phyloP scores from a whole-genome alignment of 1,139 yeast genomes.

The Sporopachydermia cereana region DNA sequence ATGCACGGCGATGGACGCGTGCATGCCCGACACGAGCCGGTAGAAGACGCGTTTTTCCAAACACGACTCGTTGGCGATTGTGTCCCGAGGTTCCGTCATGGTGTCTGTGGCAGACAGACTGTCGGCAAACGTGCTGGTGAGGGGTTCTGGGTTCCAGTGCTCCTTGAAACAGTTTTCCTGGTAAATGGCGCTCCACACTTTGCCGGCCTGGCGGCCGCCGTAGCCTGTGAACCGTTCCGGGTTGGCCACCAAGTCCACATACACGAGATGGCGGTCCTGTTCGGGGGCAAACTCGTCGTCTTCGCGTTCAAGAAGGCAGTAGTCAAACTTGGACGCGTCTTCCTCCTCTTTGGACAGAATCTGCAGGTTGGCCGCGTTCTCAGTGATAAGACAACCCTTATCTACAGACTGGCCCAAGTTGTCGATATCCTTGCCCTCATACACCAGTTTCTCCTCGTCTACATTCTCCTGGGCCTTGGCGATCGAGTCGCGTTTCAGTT shows the following conservation, averaged over 20 bases:
- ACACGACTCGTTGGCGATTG: slow-evolving; percentile 43
- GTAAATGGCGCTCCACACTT: slow-evolving; percentile 89
- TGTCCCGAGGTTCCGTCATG: slow-evolving; percentile 18
- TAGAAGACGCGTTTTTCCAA: slow-evolving; percentile 80
- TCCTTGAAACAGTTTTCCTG: slow-evolving; percentile 72
- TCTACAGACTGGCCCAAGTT: slow-evolving; percentile 23
- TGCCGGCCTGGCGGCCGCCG: slow-evolving; percentile 83
- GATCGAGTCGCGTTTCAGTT: slow-evolving; percentile 35
- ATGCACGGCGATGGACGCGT: slow-evolving; percentile 91
- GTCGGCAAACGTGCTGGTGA: slow-evolving; percentile 1
- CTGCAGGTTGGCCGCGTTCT: slow-evolving; percentile 13
- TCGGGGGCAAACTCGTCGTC: slow-evolving; percentile 22
- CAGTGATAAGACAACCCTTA: slow-evolving; percentile 16
- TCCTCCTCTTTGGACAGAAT: slow-evolving; percentile 8
- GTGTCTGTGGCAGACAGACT: slow-evolving; percentile 4
- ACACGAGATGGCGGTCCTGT: slow-evolving; percentile 42
- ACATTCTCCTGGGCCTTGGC: slow-evolving; percentile 23
- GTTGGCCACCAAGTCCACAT: slow-evolving; percentile 74
- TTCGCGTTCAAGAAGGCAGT: slow-evolving; percentile 52
- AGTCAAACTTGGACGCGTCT: slow-evolving; percentile 26
- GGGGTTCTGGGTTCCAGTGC: slow-evolving; percentile 1
- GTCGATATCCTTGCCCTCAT: slow-evolving; percentile 18
- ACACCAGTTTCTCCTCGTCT: slow-evolving; percentile 15
- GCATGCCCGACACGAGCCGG: slow-evolving; percentile 85
- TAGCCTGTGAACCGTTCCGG: slow-evolving; percentile 97